Conservation (phyloP, 805 yeast species). For the Tetrapisispora fleetii region DNA sequence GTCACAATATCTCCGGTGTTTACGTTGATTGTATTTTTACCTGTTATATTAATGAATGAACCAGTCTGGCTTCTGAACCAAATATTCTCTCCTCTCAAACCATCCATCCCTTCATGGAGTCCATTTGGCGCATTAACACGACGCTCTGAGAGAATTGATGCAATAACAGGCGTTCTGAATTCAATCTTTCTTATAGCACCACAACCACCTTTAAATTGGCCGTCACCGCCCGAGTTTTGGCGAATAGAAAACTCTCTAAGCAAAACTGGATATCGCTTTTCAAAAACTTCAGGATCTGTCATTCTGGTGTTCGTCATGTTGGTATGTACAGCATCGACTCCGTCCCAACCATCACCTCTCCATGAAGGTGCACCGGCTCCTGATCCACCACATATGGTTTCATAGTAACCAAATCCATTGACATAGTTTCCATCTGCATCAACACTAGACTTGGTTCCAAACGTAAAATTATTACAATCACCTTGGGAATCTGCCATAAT, state of each 20-base stretch:
- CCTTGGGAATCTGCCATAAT: slow-evolving; percentile 96
- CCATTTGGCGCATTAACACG: slow-evolving; percentile 83
- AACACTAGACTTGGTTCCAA: slow-evolving; percentile 72
- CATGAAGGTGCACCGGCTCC: slow-evolving; percentile 55
- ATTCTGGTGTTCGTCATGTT: slow-evolving; percentile 91
- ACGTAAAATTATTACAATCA: slow-evolving; percentile 87
- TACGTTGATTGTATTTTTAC: slow-evolving; percentile 54
- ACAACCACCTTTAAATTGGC: slow-evolving; percentile 66
- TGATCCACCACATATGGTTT: slow-evolving; percentile 91
- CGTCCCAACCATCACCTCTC: slow-evolving; percentile 69
- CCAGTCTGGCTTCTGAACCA: slow-evolving; percentile 35
- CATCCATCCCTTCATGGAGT: slow-evolving; percentile 70
- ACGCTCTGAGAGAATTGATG: slow-evolving; percentile 78
- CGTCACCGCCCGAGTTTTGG: slow-evolving; percentile 69
- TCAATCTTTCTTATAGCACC: slow-evolving; percentile 83
- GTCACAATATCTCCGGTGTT: slow-evolving; percentile 55
- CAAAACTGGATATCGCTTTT: slow-evolving; percentile 77
- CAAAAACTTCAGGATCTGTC: slow-evolving; percentile 85
- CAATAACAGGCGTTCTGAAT: slow-evolving; percentile 60
- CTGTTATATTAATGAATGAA: slow-evolving; percentile 46
- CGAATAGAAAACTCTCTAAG: slow-evolving; percentile 65
- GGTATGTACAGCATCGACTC: slow-evolving; percentile 83
- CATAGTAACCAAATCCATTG: slow-evolving; percentile 80
- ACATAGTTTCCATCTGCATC: slow-evolving; percentile 35
- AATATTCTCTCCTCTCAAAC: slow-evolving; percentile 57